Evolutionary conservation across 257 asterid genomes (phyloP).

Genomic region (Rauvolfia tetraphylla): DNA sequence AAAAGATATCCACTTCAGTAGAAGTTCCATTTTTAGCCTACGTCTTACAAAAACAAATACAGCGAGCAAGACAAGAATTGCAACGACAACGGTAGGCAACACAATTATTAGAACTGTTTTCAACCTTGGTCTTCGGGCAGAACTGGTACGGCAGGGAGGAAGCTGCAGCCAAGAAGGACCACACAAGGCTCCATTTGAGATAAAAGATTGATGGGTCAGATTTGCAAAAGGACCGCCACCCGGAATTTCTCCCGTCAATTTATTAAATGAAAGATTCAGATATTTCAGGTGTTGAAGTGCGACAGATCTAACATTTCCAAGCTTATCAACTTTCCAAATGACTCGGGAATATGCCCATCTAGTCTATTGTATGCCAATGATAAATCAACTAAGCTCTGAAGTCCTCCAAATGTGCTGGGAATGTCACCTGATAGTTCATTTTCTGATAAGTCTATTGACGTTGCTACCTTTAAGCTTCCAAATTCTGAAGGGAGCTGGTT

Average conservation of each 20-base stretch:
- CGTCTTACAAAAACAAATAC: neutral
- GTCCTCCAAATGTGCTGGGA: neutral
- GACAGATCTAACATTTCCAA: neutral
- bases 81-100: neutral
- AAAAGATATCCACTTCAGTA: conserved; percentile 1
- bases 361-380: neutral
- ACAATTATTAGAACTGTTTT: neutral
- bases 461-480: neutral
- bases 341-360: neutral
- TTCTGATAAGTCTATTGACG: neutral
- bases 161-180: neutral
- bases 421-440: conserved; percentile 8
- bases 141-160: conserved; percentile 19
- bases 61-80: neutral
- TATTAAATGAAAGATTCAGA: neutral
- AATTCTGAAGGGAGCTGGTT: neutral
- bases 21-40: conserved; percentile 28
- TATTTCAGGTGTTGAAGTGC: neutral
- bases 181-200: neutral
- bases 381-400: neutral
- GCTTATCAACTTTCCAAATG: neutral
- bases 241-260: conserved; percentile 1
- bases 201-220: neutral
- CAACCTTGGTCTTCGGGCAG: neutral
- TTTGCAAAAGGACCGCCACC: neutral